Base-by-base conservation (phyloP, 768 basidiomycete genomes). In the Hemileccinum impolitum region DNA sequence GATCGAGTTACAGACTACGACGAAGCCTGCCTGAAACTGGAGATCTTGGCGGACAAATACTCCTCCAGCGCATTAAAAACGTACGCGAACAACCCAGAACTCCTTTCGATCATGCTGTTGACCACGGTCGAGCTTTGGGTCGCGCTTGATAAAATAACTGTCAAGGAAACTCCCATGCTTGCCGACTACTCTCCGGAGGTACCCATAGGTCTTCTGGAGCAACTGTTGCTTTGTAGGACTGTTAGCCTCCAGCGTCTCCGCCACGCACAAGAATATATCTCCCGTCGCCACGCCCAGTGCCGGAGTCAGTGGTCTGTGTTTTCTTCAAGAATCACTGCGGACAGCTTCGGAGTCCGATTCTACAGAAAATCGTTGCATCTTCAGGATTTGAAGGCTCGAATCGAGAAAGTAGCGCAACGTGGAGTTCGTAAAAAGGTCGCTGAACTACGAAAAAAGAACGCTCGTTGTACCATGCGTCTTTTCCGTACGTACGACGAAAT, bases 161-260 rank as follows among this genome's bases (percentile, higher is more conserved):
- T 28, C 26, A 28, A 28, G 26, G 26, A 28, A 28, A 28, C 9
- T 28, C 26, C 26, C 9, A 28, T 28, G 26, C 26, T 28, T 4
- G 26, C 26, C 26, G 59, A 72, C 3, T 80, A 76, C 46, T 73
- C 75, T 9, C 77, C 79, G 0, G 78, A 76, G 49, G 59, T 81
- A 0, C 67, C 74, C 1, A 23, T 48, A 4, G 40, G 44, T 4
- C 55, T 77, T 19, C 55, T 79, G 15, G 65, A 76, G 21, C 48
- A 67, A 0, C 66, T 81, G 21, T 60, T 81, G 9, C 26, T 28
- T 28, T 28, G 26, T 9, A 28, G 9, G 26, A 28, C 26, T 28
- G 9, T 4, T 28, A 9, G 51, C 8, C 48, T 77, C 18, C 45
- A 45, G 13, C 63, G 72, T 4, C 62, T 72, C 14, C 26, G 34